These are phyloP conservation scores for Salix purpurea DNA, from an alignment of 345 rosid genomes.

Conservation along the genomic window DNA sequence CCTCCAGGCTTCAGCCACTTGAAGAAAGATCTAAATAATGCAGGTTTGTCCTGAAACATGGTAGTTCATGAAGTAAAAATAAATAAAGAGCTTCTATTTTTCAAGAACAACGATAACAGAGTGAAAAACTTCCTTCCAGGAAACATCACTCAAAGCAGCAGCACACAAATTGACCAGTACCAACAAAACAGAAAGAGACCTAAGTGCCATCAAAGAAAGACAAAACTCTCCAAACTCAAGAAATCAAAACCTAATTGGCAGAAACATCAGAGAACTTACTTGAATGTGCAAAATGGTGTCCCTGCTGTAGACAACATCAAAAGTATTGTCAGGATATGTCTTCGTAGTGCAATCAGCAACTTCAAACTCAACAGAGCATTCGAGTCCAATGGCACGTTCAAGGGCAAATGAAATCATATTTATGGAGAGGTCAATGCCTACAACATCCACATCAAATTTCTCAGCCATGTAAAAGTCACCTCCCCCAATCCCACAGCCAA, in stretches of 20 bases:
- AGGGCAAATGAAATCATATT: conserved; percentile 95
- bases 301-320: conserved; percentile 95
- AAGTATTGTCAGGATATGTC: conserved; percentile 64
- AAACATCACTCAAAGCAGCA: neutral
- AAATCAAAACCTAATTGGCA: neutral
- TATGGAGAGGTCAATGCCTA: conserved; percentile 89
- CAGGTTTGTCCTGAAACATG: conserved; percentile 76
- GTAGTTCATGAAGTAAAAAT: neutral
- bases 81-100: neutral
- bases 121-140: neutral
- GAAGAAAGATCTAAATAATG: conserved; percentile 74
- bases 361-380: conserved; percentile 86
- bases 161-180: neutral
- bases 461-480: conserved; percentile 99
- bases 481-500: conserved; percentile 99
- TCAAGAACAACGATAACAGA: neutral
- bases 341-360: conserved; percentile 95
- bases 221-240: neutral
- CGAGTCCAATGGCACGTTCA: conserved; percentile 87
- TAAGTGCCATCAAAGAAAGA: neutral
- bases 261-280: conserved; percentile 30
- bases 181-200: neutral
- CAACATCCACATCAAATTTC: conserved; percentile 74
- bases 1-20: conserved; percentile 98
- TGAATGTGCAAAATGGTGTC: conserved; percentile 95